phyloP scores from a whole-genome alignment of 164 flowering plant species.

The Protea cynaroides region DNA sequence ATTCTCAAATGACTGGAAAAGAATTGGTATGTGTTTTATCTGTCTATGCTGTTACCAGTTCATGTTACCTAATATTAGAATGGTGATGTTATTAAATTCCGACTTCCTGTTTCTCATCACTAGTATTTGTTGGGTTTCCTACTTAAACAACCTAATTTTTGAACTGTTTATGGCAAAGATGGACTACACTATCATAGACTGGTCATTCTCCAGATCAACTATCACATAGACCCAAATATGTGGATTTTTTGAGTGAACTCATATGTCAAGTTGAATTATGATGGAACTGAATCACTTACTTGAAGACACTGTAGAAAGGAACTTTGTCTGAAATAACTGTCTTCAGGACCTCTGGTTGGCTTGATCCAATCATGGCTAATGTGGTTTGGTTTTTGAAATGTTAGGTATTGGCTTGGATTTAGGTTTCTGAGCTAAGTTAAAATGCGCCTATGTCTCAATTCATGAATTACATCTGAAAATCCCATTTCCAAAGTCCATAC shows the following conservation, averaged over 20 bases:
- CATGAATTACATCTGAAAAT: not conserved
- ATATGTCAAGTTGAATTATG: no score
- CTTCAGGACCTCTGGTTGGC: not conserved
- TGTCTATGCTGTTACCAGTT: not conserved
- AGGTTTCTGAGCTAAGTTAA: not conserved
- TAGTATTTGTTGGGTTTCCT: not conserved
- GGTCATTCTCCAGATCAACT: not conserved
- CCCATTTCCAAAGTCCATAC: not conserved
- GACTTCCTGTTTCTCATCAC: not conserved
- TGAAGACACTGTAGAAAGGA: not conserved
- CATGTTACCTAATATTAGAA: not conserved
- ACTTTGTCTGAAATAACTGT: not conserved
- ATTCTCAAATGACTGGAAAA: constrained; percentile 58
- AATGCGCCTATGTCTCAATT: not conserved
- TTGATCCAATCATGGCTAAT: not conserved
- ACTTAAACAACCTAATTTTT: not conserved
- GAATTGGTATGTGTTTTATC: constrained; percentile 49
- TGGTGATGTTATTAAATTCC: not conserved
- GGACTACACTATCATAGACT: not conserved
- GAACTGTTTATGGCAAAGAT: not conserved
- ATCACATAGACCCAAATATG: not conserved
- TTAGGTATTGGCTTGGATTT: no score
- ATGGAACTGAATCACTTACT: not conserved
- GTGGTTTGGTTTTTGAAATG: not conserved
- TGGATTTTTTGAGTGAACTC: not conserved